Percentiles rank a stretch among this genome's conserved stretches.
These are phyloP conservation scores for Lolium perenne DNA, from an alignment of 176 grass and related monocot genomes.

Conservation along the genomic window DNA sequence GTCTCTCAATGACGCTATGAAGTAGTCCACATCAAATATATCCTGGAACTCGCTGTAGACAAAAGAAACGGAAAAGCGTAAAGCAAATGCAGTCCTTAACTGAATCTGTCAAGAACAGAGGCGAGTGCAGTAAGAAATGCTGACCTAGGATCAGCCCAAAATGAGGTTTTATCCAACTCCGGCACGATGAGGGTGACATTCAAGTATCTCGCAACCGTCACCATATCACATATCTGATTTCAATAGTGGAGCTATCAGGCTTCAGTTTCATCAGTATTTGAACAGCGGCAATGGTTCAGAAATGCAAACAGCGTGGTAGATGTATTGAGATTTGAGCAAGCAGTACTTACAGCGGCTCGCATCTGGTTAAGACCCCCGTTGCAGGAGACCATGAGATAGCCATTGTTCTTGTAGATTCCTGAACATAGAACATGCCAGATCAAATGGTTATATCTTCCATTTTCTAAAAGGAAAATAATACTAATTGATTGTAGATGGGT, in stretches of 20 bases:
- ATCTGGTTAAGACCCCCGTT: slow-evolving; percentile 98
- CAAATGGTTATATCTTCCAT: not conserved
- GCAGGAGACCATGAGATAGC: slow-evolving; percentile 95
- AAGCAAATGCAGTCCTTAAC: not conserved
- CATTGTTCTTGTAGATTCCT: slow-evolving; percentile 98
- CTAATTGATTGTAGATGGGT: not conserved
- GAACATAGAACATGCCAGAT: slow-evolving; percentile 8
- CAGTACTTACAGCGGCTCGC: slow-evolving; percentile 80
- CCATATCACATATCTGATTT: slow-evolving; percentile 95
- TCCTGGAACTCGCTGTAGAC: slow-evolving; percentile 83
- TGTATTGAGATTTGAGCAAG: slow-evolving; percentile 18
- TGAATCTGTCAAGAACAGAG: not conserved
- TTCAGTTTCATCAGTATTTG: slow-evolving; percentile 37
- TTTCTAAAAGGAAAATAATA: not conserved
- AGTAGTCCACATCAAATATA: slow-evolving; percentile 96
- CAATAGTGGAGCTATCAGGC: slow-evolving; percentile 7
- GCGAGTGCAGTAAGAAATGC: slow-evolving; percentile 5
- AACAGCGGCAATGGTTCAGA: not conserved
- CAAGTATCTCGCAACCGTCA: slow-evolving; percentile 88
- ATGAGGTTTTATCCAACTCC: slow-evolving; percentile 92
- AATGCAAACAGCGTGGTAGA: not conserved
- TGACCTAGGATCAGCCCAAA: slow-evolving; percentile 93
- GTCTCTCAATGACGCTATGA: slow-evolving; percentile 82
- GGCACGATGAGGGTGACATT: slow-evolving; percentile 93
- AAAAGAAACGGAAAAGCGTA: slow-evolving; percentile 17